phyloP scores from a whole-genome alignment of 305 asterid species.

The Fraxinus albicans region DNA sequence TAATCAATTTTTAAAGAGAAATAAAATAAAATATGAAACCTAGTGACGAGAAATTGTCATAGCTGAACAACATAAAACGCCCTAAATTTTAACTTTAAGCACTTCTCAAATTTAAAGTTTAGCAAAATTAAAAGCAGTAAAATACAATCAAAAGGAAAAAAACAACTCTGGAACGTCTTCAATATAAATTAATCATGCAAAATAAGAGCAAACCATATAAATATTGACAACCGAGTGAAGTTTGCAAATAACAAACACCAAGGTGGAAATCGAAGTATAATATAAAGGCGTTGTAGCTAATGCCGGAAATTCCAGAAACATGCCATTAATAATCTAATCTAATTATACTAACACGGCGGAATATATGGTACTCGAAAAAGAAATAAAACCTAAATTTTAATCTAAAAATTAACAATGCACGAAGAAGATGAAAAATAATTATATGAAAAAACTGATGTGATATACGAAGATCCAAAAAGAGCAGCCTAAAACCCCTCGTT shows the following conservation, averaged over 20 bases:
- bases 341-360: not conserved
- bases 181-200: not conserved
- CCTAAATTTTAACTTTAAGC: not conserved
- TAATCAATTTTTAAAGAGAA: too few species aligned
- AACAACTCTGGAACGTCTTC: not conserved
- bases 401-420: not conserved
- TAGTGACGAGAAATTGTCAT: not conserved
- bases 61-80: not conserved
- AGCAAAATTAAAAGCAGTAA: not conserved
- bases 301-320: not conserved
- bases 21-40: too few species aligned
- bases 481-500: not conserved
- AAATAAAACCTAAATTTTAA: not conserved
- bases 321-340: not conserved
- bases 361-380: not conserved
- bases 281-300: not conserved
- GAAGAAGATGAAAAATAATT: not conserved
- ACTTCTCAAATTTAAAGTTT: not conserved
- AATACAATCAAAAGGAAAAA: not conserved
- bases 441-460: not conserved
- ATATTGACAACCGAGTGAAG: not conserved
- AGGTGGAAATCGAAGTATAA: not conserved
- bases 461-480: not conserved
- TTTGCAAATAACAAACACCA: not conserved
- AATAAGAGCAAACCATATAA: not conserved